Conservation (phyloP, 257 asterid genomes). For the Solanum boliviense region DNA sequence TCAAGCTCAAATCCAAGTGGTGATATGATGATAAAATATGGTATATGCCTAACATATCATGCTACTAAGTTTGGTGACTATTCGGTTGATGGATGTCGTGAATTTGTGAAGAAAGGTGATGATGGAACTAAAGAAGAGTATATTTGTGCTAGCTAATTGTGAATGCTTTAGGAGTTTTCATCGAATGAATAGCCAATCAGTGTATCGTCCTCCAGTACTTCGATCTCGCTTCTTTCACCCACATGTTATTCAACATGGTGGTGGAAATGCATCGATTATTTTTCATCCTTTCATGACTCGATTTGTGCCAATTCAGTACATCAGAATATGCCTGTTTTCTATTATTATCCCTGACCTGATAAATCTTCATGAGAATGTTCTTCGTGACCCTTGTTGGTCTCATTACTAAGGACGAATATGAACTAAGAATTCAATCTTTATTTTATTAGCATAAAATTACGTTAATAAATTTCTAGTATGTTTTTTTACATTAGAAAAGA, state of each 20-base stretch:
- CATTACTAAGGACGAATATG: neutral
- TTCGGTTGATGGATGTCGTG: neutral
- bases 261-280: neutral
- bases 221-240: neutral
- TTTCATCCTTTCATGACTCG: neutral
- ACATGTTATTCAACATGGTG: neutral
- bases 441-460: neutral
- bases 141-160: no score
- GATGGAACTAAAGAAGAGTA: neutral
- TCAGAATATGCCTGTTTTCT: neutral
- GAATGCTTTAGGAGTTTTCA: no score
- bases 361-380: neutral
- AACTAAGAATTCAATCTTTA: neutral
- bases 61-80: neutral
- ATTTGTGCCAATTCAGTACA: neutral
- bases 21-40: neutral
- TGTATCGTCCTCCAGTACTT: neutral
- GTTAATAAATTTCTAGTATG: neutral
- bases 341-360: neutral
- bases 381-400: neutral
- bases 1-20: neutral
- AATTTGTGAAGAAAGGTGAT: neutral
- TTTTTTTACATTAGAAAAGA: neutral
- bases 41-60: neutral
- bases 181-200: no score